These are phyloP conservation scores for Cucurbitaria berberidis DNA, from an alignment of 2,329 filamentous ascomycete genomes.

Conservation along the genomic window DNA sequence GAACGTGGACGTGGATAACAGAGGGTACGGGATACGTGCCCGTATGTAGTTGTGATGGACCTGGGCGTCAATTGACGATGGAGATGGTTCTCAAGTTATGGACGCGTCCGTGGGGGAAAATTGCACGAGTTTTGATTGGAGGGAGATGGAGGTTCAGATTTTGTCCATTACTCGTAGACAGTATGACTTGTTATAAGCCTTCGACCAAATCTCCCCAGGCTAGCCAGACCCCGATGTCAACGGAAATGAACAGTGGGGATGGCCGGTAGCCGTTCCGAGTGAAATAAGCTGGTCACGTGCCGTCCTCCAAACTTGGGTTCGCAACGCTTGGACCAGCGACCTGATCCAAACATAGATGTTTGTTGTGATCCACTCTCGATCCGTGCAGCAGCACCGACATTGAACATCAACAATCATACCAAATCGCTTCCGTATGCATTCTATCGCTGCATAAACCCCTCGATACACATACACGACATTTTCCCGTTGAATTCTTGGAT, in stretches of 20 bases:
- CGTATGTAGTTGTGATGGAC: constrained; percentile 1
- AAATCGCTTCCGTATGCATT: constrained; percentile 22
- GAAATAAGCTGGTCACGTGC: constrained; percentile 24
- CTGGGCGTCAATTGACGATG: constrained; percentile 1
- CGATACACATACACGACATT: constrained; percentile 4
- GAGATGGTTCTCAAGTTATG: background rate
- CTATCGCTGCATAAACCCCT: constrained; percentile 12
- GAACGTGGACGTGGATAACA: constrained; percentile 1
- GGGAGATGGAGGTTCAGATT: constrained; percentile 2
- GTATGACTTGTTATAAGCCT: background rate
- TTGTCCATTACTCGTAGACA: background rate
- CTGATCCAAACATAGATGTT: constrained; percentile 19
- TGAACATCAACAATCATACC: constrained; percentile 24
- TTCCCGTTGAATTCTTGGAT: constrained; percentile 1
- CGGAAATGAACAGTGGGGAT: constrained; percentile 3
- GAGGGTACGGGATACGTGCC: constrained; percentile 5
- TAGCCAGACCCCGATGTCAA: too few relatives aligned
- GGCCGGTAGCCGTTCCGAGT: constrained; percentile 8
- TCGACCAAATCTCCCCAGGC: background rate
- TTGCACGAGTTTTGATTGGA: constrained; percentile 10
- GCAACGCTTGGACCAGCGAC: constrained; percentile 9
- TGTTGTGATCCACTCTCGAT: constrained; percentile 26
- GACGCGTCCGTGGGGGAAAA: constrained; percentile 8
- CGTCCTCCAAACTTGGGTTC: background rate
- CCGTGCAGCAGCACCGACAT: constrained; percentile 21